Evolutionary conservation across 129 eudicot species (phyloP).

Genomic region (carrot (Daucus carota)): DNA sequence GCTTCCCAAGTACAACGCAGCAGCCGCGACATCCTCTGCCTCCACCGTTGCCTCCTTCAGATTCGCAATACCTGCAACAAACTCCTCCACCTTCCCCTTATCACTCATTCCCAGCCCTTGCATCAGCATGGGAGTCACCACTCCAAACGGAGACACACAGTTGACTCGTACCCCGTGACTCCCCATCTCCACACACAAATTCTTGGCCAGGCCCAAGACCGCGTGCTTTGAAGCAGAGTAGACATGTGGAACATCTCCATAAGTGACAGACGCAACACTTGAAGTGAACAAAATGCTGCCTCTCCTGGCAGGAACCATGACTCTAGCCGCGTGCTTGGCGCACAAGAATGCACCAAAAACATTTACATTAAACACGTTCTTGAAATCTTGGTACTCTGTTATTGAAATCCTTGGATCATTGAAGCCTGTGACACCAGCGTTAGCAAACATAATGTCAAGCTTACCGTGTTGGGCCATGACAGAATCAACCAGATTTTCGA

Average conservation of each 20-base stretch:
- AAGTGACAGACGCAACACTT: conserved; percentile 13
- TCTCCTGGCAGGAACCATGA: conserved; percentile 30
- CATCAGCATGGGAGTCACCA: background rate
- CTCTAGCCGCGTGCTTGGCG: conserved; percentile 38
- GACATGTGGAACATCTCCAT: background rate
- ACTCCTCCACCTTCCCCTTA: background rate
- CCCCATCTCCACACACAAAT: conserved; percentile 9
- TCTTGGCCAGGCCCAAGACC: background rate
- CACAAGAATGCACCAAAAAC: conserved; percentile 27
- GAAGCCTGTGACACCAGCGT: conserved; percentile 29
- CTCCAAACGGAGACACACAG: conserved; percentile 4
- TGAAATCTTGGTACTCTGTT: conserved; percentile 3
- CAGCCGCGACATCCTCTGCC: conserved; percentile 8
- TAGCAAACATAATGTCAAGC: conserved; percentile 45
- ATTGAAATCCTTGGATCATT: conserved; percentile 5
- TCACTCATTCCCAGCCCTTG: background rate
- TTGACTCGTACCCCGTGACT: conserved; percentile 3
- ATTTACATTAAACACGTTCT: conserved; percentile 19
- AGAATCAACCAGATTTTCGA: conserved; percentile 21
- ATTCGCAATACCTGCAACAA: background rate
- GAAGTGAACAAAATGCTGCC: conserved; percentile 26
- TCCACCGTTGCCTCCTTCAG: background rate
- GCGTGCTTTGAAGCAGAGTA: conserved; percentile 7
- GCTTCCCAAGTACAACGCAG: conserved; percentile 13
- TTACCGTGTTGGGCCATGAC: conserved; percentile 21